Conservation (phyloP, 2,329 filamentous ascomycete species). For the Geosmithia flava region DNA sequence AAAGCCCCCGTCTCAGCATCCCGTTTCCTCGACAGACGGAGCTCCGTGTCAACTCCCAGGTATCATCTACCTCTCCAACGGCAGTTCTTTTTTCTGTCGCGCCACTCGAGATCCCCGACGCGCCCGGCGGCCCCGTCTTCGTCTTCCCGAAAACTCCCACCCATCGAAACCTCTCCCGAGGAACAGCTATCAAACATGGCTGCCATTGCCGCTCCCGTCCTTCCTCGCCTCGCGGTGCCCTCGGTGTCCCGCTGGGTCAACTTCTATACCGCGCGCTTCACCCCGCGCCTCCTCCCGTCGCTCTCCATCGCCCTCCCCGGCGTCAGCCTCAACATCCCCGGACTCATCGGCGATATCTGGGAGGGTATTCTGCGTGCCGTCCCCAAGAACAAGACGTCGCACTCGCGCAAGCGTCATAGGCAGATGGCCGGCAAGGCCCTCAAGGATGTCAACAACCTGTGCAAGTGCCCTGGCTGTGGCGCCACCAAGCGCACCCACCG, state of each 20-base stretch:
- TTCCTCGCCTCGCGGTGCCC: constrained; percentile 39
- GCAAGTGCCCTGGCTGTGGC: constrained; percentile 83
- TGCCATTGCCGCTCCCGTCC: constrained; percentile 29
- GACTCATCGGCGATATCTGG: constrained; percentile 74
- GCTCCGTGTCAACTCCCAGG: not conserved
- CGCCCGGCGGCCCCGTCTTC: too few species aligned
- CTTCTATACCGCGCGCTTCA: constrained; percentile 30
- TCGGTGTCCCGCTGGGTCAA: constrained; percentile 28
- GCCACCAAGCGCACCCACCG: constrained; percentile 79
- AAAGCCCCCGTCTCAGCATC: not conserved
- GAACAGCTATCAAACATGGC: constrained; percentile 27
- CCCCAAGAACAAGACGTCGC: constrained; percentile 97
- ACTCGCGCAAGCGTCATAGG: constrained; percentile 86
- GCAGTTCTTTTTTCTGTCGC: not conserved
- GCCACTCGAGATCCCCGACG: not conserved
- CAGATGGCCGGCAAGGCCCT: constrained; percentile 93
- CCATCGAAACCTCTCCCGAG: not conserved
- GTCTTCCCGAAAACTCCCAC: not conserved
- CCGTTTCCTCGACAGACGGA: not conserved
- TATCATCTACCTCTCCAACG: not conserved
- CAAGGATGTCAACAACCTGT: constrained; percentile 78
- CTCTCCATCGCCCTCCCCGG: constrained; percentile 47
- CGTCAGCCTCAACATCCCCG: constrained; percentile 41
- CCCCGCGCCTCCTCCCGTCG: constrained; percentile 36
- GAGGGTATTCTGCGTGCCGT: constrained; percentile 85